These are phyloP conservation scores for Geranium brycei DNA, from an alignment of 345 rosid species.

Conservation along the genomic window DNA sequence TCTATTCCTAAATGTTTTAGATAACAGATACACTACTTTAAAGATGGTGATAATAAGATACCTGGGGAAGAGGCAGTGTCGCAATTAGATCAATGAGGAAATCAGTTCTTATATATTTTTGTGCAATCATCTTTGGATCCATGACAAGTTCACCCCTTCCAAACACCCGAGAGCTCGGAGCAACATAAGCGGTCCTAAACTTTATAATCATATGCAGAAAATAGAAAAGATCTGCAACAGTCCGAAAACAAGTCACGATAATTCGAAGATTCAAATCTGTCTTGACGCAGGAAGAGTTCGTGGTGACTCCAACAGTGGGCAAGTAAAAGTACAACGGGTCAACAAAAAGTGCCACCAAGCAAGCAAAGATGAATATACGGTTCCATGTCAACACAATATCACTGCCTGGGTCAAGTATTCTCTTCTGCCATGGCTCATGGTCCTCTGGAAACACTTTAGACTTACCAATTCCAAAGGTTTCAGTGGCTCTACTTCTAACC, in stretches of 20 bases:
- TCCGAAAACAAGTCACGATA: constrained; percentile 59
- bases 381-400: constrained; percentile 76
- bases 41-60: constrained; percentile 9
- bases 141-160: constrained; percentile 93
- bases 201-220: constrained; percentile 66
- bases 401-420: constrained; percentile 76
- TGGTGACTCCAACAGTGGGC: constrained; percentile 41
- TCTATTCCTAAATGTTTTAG: no score
- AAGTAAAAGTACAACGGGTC: constrained; percentile 78
- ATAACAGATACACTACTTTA: no score
- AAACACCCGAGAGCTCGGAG: constrained; percentile 75
- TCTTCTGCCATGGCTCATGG: constrained; percentile 44
- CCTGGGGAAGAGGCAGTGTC: constrained; percentile 90
- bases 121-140: constrained; percentile 70
- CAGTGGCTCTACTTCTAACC: constrained; percentile 31
- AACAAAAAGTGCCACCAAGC: constrained; percentile 76
- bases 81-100: constrained; percentile 80
- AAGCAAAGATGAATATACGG: constrained; percentile 58
- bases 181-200: constrained; percentile 80
- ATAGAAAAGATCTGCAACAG: constrained; percentile 76
- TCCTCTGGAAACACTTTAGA: constrained; percentile 30
- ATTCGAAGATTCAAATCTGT: constrained; percentile 48
- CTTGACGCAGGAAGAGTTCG: constrained; percentile 35
- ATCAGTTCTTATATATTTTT: constrained; percentile 60
- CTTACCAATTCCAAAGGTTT: constrained; percentile 26